These are phyloP conservation scores for Naganishia cerealis DNA, from an alignment of 1,284 basidiomycete genomes.

Conservation along the genomic window DNA sequence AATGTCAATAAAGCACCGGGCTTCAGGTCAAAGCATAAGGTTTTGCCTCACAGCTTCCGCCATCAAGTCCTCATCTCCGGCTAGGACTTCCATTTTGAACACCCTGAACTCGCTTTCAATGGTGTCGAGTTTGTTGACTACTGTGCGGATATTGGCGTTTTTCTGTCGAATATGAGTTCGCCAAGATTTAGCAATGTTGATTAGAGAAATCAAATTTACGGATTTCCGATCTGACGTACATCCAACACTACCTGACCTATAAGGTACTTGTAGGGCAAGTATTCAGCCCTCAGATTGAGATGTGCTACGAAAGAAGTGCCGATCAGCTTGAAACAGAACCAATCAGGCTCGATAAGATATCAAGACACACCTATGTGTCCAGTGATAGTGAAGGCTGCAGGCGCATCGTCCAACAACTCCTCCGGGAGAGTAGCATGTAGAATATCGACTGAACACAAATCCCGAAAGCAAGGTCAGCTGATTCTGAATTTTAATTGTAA, in stretches of 20 bases:
- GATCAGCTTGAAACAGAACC: background rate
- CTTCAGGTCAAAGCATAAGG: background rate
- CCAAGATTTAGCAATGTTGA: background rate
- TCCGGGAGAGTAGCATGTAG: conserved; percentile 75
- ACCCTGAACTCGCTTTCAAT: conserved; percentile 87
- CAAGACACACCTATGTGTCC: conserved; percentile 78
- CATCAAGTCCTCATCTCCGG: conserved; percentile 79
- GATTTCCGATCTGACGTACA: conserved; percentile 58
- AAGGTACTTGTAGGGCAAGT: conserved; percentile 82
- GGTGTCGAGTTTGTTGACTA: conserved; percentile 90
- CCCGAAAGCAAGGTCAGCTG: conserved; percentile 19
- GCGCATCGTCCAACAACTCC: conserved; percentile 71
- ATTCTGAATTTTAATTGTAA: background rate
- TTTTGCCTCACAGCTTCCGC: conserved; percentile 73
- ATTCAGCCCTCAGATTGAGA: conserved; percentile 85
- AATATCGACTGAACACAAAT: conserved; percentile 67
- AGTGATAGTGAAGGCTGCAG: conserved; percentile 80
- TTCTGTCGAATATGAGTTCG: conserved; percentile 61
- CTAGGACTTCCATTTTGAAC: conserved; percentile 95
- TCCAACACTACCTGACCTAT: conserved; percentile 91
- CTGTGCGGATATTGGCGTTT: conserved; percentile 75
- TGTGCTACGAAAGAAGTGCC: conserved; percentile 63
- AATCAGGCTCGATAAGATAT: conserved; percentile 3
- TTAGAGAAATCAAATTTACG: background rate
- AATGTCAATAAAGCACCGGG: conserved; percentile 23